Evolutionary conservation across 495 filamentous ascomycete species (phyloP).

Genomic region (Aspergillus diversus): DNA sequence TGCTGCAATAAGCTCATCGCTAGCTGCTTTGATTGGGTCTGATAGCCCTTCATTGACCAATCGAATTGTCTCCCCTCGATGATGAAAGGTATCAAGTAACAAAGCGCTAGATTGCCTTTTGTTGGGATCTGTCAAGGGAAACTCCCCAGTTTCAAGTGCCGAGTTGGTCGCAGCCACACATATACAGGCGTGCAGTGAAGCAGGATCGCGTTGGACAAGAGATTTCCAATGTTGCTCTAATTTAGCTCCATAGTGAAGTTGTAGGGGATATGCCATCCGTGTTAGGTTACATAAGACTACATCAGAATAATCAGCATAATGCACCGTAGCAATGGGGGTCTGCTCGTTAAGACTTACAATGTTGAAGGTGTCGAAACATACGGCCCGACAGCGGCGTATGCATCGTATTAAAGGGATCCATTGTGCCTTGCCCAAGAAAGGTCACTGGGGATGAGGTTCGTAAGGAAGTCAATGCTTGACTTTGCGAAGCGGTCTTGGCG

Average conservation of each 20-base stretch:
- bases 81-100: slow-evolving; percentile 49
- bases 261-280: slow-evolving; percentile 45
- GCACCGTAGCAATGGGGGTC: background rate
- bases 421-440: slow-evolving; percentile 38
- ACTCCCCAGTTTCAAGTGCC: slow-evolving; percentile 42
- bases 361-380: slow-evolving; percentile 47
- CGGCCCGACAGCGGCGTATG: slow-evolving; percentile 48
- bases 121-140: slow-evolving; percentile 43
- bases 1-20: slow-evolving; percentile 50
- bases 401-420: slow-evolving; percentile 46
- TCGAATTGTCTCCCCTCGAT: slow-evolving; percentile 51
- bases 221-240: slow-evolving; percentile 47
- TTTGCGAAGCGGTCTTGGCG: slow-evolving; percentile 15
- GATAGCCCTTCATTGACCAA: slow-evolving; percentile 51
- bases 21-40: slow-evolving; percentile 45
- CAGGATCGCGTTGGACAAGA: slow-evolving; percentile 45
- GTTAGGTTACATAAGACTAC: slow-evolving; percentile 49
- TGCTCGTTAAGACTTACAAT: slow-evolving; percentile 34
- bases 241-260: slow-evolving; percentile 41
- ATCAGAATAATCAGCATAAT: slow-evolving; percentile 7
- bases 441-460: slow-evolving; percentile 29
- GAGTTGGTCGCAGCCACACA: slow-evolving; percentile 49
- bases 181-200: slow-evolving; percentile 47
- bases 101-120: slow-evolving; percentile 37
- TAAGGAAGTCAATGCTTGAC: slow-evolving; percentile 18